phyloP scores from a whole-genome alignment of 2,329 filamentous ascomycete genomes.

The Blastomyces percursus region DNA sequence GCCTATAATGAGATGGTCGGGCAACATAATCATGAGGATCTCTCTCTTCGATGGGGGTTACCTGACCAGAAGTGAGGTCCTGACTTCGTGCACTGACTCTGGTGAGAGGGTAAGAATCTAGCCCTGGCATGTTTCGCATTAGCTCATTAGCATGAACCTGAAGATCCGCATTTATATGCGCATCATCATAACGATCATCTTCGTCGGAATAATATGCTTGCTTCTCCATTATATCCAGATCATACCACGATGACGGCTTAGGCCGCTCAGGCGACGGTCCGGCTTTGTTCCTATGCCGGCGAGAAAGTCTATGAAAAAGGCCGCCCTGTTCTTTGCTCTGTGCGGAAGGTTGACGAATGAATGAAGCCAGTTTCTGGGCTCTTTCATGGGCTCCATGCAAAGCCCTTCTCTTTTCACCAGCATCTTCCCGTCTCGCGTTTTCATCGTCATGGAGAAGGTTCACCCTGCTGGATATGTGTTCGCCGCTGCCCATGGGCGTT shows the following conservation, averaged over 20 bases:
- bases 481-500: not conserved
- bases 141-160: constrained; percentile 22
- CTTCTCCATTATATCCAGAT: constrained; percentile 1
- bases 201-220: constrained; percentile 9
- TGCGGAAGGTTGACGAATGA: constrained; percentile 23
- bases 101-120: constrained; percentile 24
- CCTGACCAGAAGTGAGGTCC: constrained; percentile 13
- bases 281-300: not conserved
- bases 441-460: constrained; percentile 8
- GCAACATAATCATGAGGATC: constrained; percentile 51
- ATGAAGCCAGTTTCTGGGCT: constrained; percentile 26
- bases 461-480: constrained; percentile 5
- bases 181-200: constrained; percentile 14
- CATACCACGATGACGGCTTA: not conserved
- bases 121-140: constrained; percentile 29
- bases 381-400: constrained; percentile 27
- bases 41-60: constrained; percentile 20
- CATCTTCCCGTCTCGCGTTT: constrained; percentile 14
- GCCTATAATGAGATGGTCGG: constrained; percentile 54
- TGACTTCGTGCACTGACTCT: constrained; percentile 25
- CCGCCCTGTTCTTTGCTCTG: constrained; percentile 17
- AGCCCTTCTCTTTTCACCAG: constrained; percentile 27
- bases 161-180: constrained; percentile 12
- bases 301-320: not conserved
- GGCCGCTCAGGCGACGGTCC: not conserved